Evolutionary conservation across 2,329 filamentous ascomycete genomes (phyloP), one percentile per base, ranked within the genome.

Genomic region (Calonectria pteridis): DNA sequence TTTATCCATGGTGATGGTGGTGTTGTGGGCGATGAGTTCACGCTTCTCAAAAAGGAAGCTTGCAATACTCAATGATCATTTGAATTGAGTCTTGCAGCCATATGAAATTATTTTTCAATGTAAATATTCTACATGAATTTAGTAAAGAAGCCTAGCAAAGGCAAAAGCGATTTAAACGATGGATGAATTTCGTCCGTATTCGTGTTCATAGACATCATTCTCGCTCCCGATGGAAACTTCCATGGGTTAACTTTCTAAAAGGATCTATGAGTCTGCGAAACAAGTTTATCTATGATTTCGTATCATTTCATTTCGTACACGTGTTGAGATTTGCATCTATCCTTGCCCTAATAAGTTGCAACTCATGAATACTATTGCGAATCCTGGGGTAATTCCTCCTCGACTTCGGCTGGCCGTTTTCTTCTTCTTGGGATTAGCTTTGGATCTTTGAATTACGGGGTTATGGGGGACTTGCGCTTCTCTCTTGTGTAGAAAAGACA

Each of bases 1-100:
- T 89, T 87, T 69, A 83, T 89, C 69, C 82, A 82, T 10, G 88
- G 88, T 35, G 80, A 82, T 33, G 84, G 83, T 66, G 83, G 83
- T 59, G 83, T 82, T 16, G 77, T 84, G 62, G 83, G 84, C 6
- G 86, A 88, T 76, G 77, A 81, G 28, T 73, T 88, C 43, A 82
- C 76, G 6, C 28, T 66, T 23, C 43, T 66, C 5, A 66, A 66
- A 62, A 62, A 62, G 23, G 55, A 62, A 23, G 35, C 55, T 16
- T 62, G 55, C 23, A 23, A 40, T 13, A 62, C 55, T 40, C 55
- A 62, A 28, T 62, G 55, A 62, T 37, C 2, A 18, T 16, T 33
- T n/a, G 18, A 4, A 26, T 28, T 28, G 35, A 28, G 35, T 29
- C 1, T 28, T 26, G 4, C 13, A 40, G 11, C 14, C 2, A 14